Conservation (phyloP, 768 basidiomycete genomes). For the Termitomyces heimii region DNA sequence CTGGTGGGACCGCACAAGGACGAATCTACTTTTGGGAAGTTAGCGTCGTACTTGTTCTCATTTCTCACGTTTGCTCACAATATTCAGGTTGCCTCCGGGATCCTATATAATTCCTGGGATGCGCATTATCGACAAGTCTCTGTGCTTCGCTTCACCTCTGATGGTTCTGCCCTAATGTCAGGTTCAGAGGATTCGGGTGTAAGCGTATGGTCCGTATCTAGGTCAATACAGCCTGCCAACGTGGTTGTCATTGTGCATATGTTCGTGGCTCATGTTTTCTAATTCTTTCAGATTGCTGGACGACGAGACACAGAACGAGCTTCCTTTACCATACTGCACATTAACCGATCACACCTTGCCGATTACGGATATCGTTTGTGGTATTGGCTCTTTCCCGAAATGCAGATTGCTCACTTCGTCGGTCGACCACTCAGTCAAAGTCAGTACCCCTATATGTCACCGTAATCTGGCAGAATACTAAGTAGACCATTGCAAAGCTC, state of each 20-base stretch:
- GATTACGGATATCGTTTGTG: slow-evolving; percentile 75
- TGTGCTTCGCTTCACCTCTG: slow-evolving; percentile 76
- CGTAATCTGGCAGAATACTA: neutral
- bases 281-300: slow-evolving; percentile 58
- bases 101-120: slow-evolving; percentile 87
- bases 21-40: slow-evolving; percentile 97
- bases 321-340: slow-evolving; percentile 70
- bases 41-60: neutral
- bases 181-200: slow-evolving; percentile 90
- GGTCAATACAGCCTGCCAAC: slow-evolving; percentile 42
- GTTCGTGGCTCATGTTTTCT: neutral
- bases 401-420: slow-evolving; percentile 78
- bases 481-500: slow-evolving; percentile 36
- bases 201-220: slow-evolving; percentile 84
- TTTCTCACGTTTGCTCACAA: neutral
- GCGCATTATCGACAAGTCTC: slow-evolving; percentile 92
- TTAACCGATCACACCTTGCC: slow-evolving; percentile 92
- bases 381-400: slow-evolving; percentile 72
- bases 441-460: slow-evolving; percentile 21
- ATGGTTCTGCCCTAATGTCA: slow-evolving; percentile 75
- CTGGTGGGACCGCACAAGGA: slow-evolving; percentile 84
- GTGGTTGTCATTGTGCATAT: neutral
- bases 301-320: slow-evolving; percentile 66
- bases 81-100: slow-evolving; percentile 82
- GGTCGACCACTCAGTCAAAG: slow-evolving; percentile 89